Evolutionary conservation across 2,329 filamentous ascomycete genomes (phyloP).

Genomic region (Dothidotthia symphoricarpi): DNA sequence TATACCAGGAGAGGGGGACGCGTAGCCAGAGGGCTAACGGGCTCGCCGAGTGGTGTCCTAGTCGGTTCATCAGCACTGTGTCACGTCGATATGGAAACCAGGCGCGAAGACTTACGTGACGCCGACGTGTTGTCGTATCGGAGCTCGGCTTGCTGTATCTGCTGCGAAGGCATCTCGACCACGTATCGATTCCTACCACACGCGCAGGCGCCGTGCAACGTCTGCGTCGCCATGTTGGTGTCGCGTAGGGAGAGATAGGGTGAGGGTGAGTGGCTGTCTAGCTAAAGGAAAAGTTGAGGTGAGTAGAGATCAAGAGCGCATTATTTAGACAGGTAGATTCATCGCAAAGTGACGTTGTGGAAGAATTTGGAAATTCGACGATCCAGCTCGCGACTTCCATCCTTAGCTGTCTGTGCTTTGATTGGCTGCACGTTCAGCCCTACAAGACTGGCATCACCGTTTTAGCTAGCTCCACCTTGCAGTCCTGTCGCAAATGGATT

Average conservation of each 20-base stretch:
- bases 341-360: slow-evolving; percentile 1
- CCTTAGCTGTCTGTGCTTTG: slow-evolving; percentile 8
- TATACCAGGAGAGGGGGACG: slow-evolving; percentile 78
- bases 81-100: slow-evolving; percentile 9
- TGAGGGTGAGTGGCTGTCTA: no score
- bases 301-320: no score
- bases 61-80: slow-evolving; percentile 5
- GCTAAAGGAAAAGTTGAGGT: no score
- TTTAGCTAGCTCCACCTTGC: background rate
- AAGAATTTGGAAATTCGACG: slow-evolving; percentile 10
- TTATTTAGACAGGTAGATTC: no score
- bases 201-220: slow-evolving; percentile 73
- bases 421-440: slow-evolving; percentile 8
- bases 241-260: background rate
- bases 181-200: slow-evolving; percentile 84
- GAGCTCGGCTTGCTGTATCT: slow-evolving; percentile 61
- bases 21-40: slow-evolving; percentile 79
- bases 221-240: slow-evolving; percentile 43
- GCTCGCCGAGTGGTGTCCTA: slow-evolving; percentile 64
- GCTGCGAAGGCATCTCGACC: slow-evolving; percentile 64
- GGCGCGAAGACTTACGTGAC: slow-evolving; percentile 62
- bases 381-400: slow-evolving; percentile 7
- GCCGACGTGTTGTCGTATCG: slow-evolving; percentile 66
- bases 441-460: slow-evolving; percentile 1
- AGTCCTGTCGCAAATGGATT: no score